phyloP scores from a whole-genome alignment of 352 stramenopile species.

The Pythium vanterpoolii region DNA sequence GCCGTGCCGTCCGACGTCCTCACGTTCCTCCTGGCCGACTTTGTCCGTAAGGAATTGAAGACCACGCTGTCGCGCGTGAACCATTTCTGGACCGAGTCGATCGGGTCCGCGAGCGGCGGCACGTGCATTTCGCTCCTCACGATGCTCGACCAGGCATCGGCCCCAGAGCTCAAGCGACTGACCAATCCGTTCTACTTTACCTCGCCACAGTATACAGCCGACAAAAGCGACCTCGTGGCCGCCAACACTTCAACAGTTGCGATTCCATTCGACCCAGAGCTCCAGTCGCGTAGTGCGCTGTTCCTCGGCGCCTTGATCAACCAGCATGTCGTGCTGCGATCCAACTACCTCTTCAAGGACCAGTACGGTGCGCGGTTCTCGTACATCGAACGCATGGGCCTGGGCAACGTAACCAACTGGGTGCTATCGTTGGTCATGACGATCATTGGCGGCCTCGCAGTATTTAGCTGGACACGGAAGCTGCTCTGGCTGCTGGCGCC shows the following conservation, averaged over 20 bases:
- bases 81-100: slow-evolving; percentile 33
- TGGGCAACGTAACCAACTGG: slow-evolving; percentile 28
- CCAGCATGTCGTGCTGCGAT: slow-evolving; percentile 57
- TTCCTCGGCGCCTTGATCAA: slow-evolving; percentile 83
- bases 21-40: slow-evolving; percentile 53
- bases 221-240: slow-evolving; percentile 22
- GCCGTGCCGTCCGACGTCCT: slow-evolving; percentile 76
- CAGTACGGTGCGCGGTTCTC: slow-evolving; percentile 44
- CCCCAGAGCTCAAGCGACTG: slow-evolving; percentile 20
- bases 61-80: slow-evolving; percentile 22
- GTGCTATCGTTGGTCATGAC: slow-evolving; percentile 25
- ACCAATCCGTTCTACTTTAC: slow-evolving; percentile 41
- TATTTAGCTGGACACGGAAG: slow-evolving; percentile 44
- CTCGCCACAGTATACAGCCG: slow-evolving; percentile 16
- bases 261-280: slow-evolving; percentile 53
- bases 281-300: slow-evolving; percentile 33
- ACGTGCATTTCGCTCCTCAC: slow-evolving; percentile 38
- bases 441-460: slow-evolving; percentile 31
- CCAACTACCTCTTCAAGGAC: slow-evolving; percentile 51
- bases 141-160: slow-evolving; percentile 21
- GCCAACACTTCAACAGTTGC: slow-evolving; percentile 21
- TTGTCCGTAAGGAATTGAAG: slow-evolving; percentile 33
- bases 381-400: slow-evolving; percentile 46
- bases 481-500: slow-evolving; percentile 60
- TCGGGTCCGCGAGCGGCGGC: slow-evolving; percentile 39